Evolutionary conservation across 306 rosid genomes (phyloP), one percentile per base, ranked within the genome.

Genomic region (Pyrus communis): DNA sequence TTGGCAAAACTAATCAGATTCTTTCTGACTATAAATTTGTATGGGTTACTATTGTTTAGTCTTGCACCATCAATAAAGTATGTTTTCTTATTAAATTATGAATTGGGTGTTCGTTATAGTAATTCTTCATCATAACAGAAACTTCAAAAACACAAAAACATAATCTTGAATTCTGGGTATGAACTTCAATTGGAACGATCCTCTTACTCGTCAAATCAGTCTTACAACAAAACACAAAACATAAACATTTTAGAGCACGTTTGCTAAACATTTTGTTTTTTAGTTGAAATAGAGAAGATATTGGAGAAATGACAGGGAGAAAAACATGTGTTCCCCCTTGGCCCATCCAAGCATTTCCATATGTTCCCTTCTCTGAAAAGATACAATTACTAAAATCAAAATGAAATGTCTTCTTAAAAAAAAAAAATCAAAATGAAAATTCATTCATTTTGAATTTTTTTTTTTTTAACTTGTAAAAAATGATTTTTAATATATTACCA

Each of bases 111-210:
- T 71, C 11, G 25, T 9, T 79, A 40, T 72, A 84, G 62, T 57
- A 76, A 25, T 71, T 91, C 90, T 85, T 91, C 81, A 88, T 94
- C 61, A 69, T 90, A 73, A 79, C 85, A 59, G 91, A 85, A 83
- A 97, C 96, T 71, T 88, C 96, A 75, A 91, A 84, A 78, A 78
- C 82, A 38, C 55, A 82, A 49, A 84, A 45, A 74, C 89, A 86
- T 69, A 73, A 57, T 21, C 25, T 4, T 46, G 19, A 46, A 22
- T 9, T n/a, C 14, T 57, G 6, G 11, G 4, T n/a, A 4, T 57
- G 22, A n/a, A 57, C 62, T 57, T 57, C 62, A n/a, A n/a, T 45
- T 45, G 51, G 51, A 45, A 45, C 1, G 2, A 45, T 45, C 17
- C 51, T 45, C 2, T 12, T 4, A 45, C 51, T 45, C 51, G 2